Percentiles rank a stretch among this genome's conserved stretches.
These are phyloP conservation scores for Bruguiera hainesii DNA, from an alignment of 441 rosid genomes.

Conservation along the genomic window DNA sequence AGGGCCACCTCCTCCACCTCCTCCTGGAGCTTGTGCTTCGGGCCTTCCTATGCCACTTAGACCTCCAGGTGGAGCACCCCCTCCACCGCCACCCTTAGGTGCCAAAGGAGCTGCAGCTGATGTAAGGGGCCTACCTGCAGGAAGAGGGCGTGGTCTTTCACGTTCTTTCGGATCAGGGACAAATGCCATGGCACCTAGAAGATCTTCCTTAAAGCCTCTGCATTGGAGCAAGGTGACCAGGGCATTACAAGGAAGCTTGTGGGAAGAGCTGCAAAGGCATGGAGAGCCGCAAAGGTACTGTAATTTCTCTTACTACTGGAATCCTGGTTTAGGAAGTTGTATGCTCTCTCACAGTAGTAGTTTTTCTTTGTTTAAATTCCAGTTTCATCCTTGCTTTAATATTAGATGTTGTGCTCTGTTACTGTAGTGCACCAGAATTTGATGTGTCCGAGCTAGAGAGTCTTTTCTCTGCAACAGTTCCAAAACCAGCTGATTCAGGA, in stretches of 20 bases:
- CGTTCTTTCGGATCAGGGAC: conserved; percentile 46
- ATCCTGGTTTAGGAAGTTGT: conserved; percentile 7
- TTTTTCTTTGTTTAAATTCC: not conserved
- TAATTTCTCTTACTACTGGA: conserved; percentile 21
- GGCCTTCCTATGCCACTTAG: conserved; percentile 72
- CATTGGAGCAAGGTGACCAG: conserved; percentile 99
- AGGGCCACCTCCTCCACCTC: conserved; percentile 57
- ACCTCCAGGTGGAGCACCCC: conserved; percentile 56
- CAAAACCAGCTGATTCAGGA: conserved; percentile 57
- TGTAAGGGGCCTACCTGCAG: conserved; percentile 38
- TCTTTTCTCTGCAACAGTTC: conserved; percentile 80
- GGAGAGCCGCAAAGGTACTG: conserved; percentile 78
- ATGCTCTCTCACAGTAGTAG: not conserved
- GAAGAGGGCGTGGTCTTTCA: conserved; percentile 74
- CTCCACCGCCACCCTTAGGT: conserved; percentile 58
- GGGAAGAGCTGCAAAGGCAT: conserved; percentile 94
- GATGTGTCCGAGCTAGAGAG: conserved; percentile 92
- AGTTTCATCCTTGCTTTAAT: not conserved
- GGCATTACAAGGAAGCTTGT: conserved; percentile 96
- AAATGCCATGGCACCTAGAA: conserved; percentile 45
- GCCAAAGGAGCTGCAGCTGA: conserved; percentile 35
- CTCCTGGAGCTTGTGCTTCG: conserved; percentile 41
- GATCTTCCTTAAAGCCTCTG: conserved; percentile 90
- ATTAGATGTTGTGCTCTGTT: conserved; percentile 14
- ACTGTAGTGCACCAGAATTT: conserved; percentile 73